These are phyloP conservation scores for Spiraea crenata DNA, from an alignment of 331 rosid species.

Conservation along the genomic window DNA sequence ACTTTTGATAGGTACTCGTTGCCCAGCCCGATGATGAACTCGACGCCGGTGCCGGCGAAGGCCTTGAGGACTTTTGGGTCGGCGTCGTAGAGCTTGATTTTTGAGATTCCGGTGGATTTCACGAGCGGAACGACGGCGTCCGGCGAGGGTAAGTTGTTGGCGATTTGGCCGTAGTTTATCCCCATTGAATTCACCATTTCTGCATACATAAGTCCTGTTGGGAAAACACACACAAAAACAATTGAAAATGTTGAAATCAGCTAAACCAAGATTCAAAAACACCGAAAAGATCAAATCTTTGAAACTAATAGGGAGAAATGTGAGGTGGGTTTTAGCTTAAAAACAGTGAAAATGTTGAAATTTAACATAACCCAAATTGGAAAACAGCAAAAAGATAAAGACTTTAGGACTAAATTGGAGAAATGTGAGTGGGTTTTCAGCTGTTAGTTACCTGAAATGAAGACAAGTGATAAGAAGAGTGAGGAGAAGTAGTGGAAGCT, in stretches of 20 bases:
- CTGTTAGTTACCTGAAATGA: conserved; percentile 25
- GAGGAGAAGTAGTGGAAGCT: conserved; percentile 6
- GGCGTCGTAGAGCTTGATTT: conserved; percentile 89
- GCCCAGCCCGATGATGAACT: conserved; percentile 76
- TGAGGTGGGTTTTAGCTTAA: not conserved
- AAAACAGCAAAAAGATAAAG: not conserved
- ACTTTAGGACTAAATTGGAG: not conserved
- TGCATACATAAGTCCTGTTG: conserved; percentile 25
- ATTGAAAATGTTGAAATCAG: not conserved
- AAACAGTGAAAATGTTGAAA: not conserved
- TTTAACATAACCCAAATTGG: not conserved
- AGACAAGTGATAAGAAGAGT: not conserved
- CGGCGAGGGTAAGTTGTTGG: conserved; percentile 74
- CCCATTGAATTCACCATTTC: conserved; percentile 54
- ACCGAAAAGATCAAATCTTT: not conserved
- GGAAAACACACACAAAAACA: not conserved
- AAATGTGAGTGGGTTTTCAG: not conserved
- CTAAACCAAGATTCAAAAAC: not conserved
- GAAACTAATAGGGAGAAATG: not conserved
- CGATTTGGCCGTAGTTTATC: conserved; percentile 92
- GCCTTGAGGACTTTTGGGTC: conserved; percentile 72
- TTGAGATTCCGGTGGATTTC: conserved; percentile 75
- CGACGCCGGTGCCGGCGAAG: conserved; percentile 71
- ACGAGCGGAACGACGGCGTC: conserved; percentile 59
- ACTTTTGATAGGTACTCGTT: conserved; percentile 66